Evolutionary conservation across 176 grass and related monocot genomes (phyloP).

Genomic region (Musa beccarii): DNA sequence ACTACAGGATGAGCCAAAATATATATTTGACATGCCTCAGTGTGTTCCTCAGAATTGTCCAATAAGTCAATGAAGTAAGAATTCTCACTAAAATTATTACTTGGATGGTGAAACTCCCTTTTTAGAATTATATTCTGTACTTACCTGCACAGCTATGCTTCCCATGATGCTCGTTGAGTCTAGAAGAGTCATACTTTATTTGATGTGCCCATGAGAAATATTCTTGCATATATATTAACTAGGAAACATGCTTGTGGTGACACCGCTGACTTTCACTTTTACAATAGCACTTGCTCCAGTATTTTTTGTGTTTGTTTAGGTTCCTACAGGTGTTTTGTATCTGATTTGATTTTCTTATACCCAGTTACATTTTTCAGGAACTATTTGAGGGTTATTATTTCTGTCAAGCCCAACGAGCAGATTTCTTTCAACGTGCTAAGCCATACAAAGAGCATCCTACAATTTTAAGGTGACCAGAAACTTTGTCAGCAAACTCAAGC

Average conservation of each 20-base stretch:
- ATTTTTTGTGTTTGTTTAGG: too few species aligned
- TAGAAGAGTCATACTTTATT: background rate
- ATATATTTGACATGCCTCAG: background rate
- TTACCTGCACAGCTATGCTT: background rate
- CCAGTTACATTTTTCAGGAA: slow-evolving; percentile 39
- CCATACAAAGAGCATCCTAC: slow-evolving; percentile 87
- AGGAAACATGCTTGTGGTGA: background rate
- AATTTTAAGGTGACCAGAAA: slow-evolving; percentile 52
- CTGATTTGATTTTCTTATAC: background rate
- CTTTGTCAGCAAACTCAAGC: background rate
- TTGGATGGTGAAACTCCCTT: background rate
- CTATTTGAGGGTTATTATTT: slow-evolving; percentile 95
- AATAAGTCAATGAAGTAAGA: background rate
- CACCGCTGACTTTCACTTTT: background rate
- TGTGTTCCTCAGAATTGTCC: background rate
- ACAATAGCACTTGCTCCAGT: too few species aligned
- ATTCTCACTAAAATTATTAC: background rate
- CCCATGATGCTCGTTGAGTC: background rate
- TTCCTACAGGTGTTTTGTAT: slow-evolving; percentile 8
- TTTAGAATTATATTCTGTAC: background rate
- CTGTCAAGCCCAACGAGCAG: slow-evolving; percentile 89
- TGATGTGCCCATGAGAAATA: background rate
- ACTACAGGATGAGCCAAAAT: background rate
- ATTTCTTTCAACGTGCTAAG: slow-evolving; percentile 72
- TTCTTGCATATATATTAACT: background rate